These are phyloP conservation scores for Boletus tomentosulus DNA, from an alignment of 768 basidiomycete species.

Conservation along the genomic window DNA sequence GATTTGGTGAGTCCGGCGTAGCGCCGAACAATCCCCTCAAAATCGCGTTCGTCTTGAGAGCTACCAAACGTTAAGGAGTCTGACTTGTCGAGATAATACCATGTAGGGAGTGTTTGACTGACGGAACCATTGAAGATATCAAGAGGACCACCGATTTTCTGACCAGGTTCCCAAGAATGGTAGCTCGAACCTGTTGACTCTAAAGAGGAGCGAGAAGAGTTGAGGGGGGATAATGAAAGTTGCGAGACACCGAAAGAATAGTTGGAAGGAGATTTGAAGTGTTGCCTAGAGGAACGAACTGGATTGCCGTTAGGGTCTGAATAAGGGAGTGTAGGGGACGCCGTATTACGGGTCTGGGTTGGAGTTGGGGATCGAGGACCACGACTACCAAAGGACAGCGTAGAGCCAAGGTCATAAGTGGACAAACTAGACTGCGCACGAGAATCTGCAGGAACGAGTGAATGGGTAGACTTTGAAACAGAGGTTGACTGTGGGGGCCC, in stretches of 20 bases:
- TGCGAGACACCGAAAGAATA: slow-evolving; percentile 50
- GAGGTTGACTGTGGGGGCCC: slow-evolving; percentile 34
- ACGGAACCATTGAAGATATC: slow-evolving; percentile 49
- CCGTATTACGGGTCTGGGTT: slow-evolving; percentile 56
- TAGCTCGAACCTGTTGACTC: slow-evolving; percentile 83
- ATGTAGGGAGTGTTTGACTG: slow-evolving; percentile 48
- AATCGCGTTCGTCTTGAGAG: slow-evolving; percentile 51
- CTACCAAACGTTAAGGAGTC: slow-evolving; percentile 46
- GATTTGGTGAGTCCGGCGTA: slow-evolving; percentile 64
- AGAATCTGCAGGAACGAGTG: slow-evolving; percentile 32
- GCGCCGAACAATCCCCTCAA: slow-evolving; percentile 62
- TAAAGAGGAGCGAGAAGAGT: slow-evolving; percentile 75
- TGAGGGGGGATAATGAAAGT: slow-evolving; percentile 67
- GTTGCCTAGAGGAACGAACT: slow-evolving; percentile 53
- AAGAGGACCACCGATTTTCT: slow-evolving; percentile 49
- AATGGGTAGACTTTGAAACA: slow-evolving; percentile 28
- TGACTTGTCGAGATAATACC: slow-evolving; percentile 64
- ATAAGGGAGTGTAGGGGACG: slow-evolving; percentile 40
- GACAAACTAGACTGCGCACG: slow-evolving; percentile 47
- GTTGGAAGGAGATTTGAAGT: slow-evolving; percentile 44
- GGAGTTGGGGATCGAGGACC: slow-evolving; percentile 61
- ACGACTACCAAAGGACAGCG: slow-evolving; percentile 38
- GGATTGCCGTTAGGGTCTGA: slow-evolving; percentile 36
- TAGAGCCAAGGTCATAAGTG: slow-evolving; percentile 46
- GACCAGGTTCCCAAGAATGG: slow-evolving; percentile 68